phyloP scores from a whole-genome alignment of 163 green algal genomes.

The Scenedesmus sp. region DNA sequence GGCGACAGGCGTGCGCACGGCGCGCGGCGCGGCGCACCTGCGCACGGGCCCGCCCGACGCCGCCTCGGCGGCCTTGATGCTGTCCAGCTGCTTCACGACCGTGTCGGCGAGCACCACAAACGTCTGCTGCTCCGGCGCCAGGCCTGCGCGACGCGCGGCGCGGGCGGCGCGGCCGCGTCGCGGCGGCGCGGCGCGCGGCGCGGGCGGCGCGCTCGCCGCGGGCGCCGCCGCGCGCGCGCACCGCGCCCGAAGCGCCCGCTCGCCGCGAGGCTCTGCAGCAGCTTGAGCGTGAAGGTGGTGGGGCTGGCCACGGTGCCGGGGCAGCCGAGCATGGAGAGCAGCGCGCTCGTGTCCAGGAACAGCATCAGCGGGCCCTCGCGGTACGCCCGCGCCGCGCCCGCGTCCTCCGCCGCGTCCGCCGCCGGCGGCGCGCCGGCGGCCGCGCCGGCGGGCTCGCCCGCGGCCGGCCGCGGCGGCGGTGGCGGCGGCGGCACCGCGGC shows the following conservation, averaged over 20 bases:
- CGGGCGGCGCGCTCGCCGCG: background rate
- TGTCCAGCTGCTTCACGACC: slow-evolving; percentile 79
- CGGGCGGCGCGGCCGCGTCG: too few relatives aligned
- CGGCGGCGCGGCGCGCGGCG: too few relatives aligned
- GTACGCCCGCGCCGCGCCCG: background rate
- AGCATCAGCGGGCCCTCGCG: slow-evolving; percentile 72
- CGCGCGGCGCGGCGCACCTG: background rate
- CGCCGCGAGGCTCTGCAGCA: slow-evolving; percentile 52
- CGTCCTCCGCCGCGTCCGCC: background rate
- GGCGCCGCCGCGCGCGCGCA: too few relatives aligned
- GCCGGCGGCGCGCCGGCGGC: background rate
- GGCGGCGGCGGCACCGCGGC: background rate
- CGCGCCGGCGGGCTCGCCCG: background rate
- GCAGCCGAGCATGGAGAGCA: slow-evolving; percentile 66
- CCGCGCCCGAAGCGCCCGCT: slow-evolving; percentile 61
- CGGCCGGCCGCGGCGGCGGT: background rate
- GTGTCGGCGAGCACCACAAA: slow-evolving; percentile 75
- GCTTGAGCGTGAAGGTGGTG: slow-evolving; percentile 41
- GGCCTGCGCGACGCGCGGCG: too few relatives aligned
- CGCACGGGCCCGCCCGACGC: slow-evolving; percentile 27
- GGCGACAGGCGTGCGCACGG: too few relatives aligned
- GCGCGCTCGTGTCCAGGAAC: slow-evolving; percentile 74
- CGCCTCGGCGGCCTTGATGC: slow-evolving; percentile 56
- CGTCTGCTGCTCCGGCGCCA: slow-evolving; percentile 53
- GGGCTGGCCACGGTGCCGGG: background rate